Conservation (phyloP, 495 filamentous ascomycete genomes). For the Xylona heveae region DNA sequence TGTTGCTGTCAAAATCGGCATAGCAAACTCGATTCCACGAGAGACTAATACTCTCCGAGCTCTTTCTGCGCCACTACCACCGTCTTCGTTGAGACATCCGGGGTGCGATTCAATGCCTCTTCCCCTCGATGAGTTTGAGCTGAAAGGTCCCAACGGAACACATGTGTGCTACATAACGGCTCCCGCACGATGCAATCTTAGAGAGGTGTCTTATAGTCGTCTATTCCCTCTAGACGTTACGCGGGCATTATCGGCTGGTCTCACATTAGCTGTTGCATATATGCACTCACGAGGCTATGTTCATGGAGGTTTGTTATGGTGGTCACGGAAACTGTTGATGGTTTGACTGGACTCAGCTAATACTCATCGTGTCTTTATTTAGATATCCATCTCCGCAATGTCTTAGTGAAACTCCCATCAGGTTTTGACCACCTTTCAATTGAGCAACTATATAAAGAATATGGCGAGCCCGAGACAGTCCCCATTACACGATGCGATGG, state of each 20-base stretch:
- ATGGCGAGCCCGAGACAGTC: slow-evolving; percentile 7
- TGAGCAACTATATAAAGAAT: slow-evolving; percentile 7
- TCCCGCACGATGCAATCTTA: slow-evolving; percentile 12
- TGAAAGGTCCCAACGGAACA: slow-evolving; percentile 15
- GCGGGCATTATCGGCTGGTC: slow-evolving; percentile 12
- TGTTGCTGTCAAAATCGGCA: too few relatives aligned
- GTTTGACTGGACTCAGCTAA: slow-evolving; percentile 6
- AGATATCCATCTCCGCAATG: too few relatives aligned
- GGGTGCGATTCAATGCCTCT: slow-evolving; percentile 7
- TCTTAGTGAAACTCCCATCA: too few relatives aligned
- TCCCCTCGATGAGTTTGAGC: slow-evolving; percentile 13
- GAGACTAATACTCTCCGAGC: slow-evolving; percentile 3
- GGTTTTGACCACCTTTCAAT: too few relatives aligned
- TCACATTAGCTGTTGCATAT: slow-evolving; percentile 13
- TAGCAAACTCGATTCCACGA: too few relatives aligned
- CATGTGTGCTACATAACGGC: slow-evolving; percentile 13
- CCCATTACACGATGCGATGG: slow-evolving; percentile 9
- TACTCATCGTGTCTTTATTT: too few relatives aligned
- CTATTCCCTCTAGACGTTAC: slow-evolving; percentile 15
- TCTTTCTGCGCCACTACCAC: slow-evolving; percentile 6
- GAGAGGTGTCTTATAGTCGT: slow-evolving; percentile 11
- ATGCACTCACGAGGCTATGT: slow-evolving; percentile 17
- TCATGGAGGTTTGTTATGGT: slow-evolving; percentile 17
- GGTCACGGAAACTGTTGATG: slow-evolving; percentile 13
- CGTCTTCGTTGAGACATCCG: slow-evolving; percentile 4